Evolutionary conservation across 1,284 basidiomycete species (phyloP).

Genomic region (Cryptococcus sp.): DNA sequence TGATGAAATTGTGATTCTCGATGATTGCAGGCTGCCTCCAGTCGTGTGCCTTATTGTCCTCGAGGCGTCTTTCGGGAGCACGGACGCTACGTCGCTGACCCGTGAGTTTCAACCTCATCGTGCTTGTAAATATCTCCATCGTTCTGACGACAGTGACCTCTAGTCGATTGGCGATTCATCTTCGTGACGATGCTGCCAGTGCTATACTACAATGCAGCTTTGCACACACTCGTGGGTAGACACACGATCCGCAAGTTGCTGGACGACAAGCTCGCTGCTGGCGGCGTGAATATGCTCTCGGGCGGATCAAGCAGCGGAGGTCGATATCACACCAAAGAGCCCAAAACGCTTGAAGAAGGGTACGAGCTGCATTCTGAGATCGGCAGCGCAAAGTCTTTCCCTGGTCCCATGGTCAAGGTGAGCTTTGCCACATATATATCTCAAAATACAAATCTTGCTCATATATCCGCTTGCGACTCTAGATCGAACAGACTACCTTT

Average conservation of each 20-base stretch:
- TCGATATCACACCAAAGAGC: too few relatives aligned
- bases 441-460: too few relatives aligned
- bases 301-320: not conserved
- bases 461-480: too few relatives aligned
- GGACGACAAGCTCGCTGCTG: constrained; percentile 3
- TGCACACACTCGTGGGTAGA: constrained; percentile 7
- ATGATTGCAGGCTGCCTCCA: too few relatives aligned
- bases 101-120: too few relatives aligned
- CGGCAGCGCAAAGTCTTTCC: not conserved
- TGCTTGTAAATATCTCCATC: too few relatives aligned
- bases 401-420: constrained; percentile 1
- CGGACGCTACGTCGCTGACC: not conserved
- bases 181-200: constrained; percentile 9
- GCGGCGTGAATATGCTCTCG: constrained; percentile 4
- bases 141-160: not conserved
- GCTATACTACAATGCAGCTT: constrained; percentile 7
- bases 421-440: not conserved
- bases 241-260: constrained; percentile 6
- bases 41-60: too few relatives aligned
- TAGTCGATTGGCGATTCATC: constrained; percentile 8
- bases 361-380: not conserved
- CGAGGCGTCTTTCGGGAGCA: too few relatives aligned
- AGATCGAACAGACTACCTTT: too few relatives aligned
- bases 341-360: not conserved
- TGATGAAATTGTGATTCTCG: too few relatives aligned